A percentile compares a stretch with the other conserved stretches of the same genome.
Evolutionary conservation across 257 asterid species (phyloP).

Genomic region (Penstemon barbatus): DNA sequence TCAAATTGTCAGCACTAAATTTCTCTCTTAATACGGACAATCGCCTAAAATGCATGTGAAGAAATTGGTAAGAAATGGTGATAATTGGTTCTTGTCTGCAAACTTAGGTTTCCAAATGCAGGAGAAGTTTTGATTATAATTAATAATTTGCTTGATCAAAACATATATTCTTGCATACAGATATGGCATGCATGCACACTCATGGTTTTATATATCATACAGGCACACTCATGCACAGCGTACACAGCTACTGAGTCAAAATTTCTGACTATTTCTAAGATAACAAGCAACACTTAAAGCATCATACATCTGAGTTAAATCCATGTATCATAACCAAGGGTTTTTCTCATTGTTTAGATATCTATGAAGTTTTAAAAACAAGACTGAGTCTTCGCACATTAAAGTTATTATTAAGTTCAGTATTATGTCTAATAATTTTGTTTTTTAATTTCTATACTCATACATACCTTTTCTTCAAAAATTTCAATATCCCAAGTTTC

Average conservation of each 20-base stretch:
- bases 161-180: conserved; percentile 1
- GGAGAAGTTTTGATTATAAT: not conserved
- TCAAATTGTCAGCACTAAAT: conserved; percentile 53
- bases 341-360: not conserved
- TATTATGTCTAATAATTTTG: no score
- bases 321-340: not conserved
- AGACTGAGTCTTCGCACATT: not conserved
- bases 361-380: not conserved
- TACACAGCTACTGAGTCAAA: no score
- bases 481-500: not conserved
- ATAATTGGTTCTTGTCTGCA: conserved; percentile 4
- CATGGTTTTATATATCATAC: not conserved
- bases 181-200: conserved; percentile 3
- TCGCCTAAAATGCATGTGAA: conserved; percentile 46
- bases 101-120: conserved; percentile 3
- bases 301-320: conserved; percentile 15
- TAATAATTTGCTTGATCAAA: conserved; percentile 12
- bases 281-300: not conserved
- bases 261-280: not conserved
- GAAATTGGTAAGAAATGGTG: conserved; percentile 7
- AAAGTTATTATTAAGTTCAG: no score
- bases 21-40: conserved; percentile 63
- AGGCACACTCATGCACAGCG: not conserved
- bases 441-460: no score
- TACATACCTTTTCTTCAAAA: no score